Conservation (phyloP, 192 early-diverging fungal genomes). For the Coemansia sp. region DNA sequence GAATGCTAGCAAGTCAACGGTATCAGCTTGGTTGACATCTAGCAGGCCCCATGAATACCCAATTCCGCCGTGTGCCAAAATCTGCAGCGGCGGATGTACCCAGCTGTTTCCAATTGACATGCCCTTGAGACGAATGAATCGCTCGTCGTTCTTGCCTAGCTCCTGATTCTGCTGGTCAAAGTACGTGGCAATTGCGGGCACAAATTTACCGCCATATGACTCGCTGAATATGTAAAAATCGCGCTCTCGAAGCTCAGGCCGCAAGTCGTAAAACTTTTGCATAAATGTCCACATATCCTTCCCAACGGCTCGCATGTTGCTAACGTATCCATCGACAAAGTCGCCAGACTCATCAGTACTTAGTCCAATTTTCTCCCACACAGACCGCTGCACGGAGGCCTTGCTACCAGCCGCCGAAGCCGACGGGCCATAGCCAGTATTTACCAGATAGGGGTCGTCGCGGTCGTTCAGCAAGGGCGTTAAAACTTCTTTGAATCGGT, state of each 20-base stretch:
- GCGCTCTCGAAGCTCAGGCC: slow-evolving; percentile 61
- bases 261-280: slow-evolving; percentile 68
- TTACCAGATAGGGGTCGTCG: slow-evolving; percentile 42
- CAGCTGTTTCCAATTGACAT: slow-evolving; percentile 59
- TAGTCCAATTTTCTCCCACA: slow-evolving; percentile 51
- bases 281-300: slow-evolving; percentile 71
- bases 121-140: slow-evolving; percentile 56
- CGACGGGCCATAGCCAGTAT: slow-evolving; percentile 28
- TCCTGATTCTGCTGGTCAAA: slow-evolving; percentile 63
- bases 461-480: not conserved
- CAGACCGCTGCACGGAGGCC: slow-evolving; percentile 18
- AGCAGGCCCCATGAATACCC: slow-evolving; percentile 51
- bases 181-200: slow-evolving; percentile 66
- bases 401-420: not conserved
- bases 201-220: slow-evolving; percentile 72
- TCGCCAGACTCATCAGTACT: slow-evolving; percentile 29
- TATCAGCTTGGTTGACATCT: slow-evolving; percentile 41
- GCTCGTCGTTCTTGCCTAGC: slow-evolving; percentile 18
- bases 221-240: slow-evolving; percentile 71
- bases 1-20: slow-evolving; percentile 50
- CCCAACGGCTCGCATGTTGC: slow-evolving; percentile 68
- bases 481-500: slow-evolving; percentile 12
- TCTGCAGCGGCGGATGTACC: slow-evolving; percentile 52
- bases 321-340: slow-evolving; percentile 67
- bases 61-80: slow-evolving; percentile 44